These are phyloP conservation scores for Penicillium cataractarum DNA, from an alignment of 495 filamentous ascomycete species.

Conservation along the genomic window DNA sequence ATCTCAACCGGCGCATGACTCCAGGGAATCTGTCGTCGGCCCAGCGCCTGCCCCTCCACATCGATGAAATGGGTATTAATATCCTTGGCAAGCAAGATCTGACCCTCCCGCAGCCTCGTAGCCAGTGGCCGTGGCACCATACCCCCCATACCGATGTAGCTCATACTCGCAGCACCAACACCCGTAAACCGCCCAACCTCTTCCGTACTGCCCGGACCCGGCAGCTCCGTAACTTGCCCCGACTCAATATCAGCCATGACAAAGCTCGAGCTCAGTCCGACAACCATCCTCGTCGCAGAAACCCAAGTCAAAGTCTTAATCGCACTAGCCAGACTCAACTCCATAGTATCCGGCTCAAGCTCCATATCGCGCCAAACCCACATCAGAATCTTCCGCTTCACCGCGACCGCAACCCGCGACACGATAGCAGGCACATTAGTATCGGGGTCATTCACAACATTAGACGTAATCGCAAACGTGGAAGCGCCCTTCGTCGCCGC, in stretches of 20 bases:
- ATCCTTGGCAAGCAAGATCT: conserved; percentile 90
- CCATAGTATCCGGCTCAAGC: conserved; percentile 68
- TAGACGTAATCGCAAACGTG: conserved; percentile 89
- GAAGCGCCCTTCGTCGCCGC: conserved; percentile 83
- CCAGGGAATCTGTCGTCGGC: conserved; percentile 91
- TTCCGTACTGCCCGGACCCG: conserved; percentile 76
- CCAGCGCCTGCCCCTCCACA: conserved; percentile 75
- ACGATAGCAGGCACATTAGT: conserved; percentile 90
- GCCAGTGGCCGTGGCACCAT: conserved; percentile 89
- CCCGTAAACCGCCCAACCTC: conserved; percentile 65
- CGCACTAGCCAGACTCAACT: conserved; percentile 76
- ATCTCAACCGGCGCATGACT: conserved; percentile 82
- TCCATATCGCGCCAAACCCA: conserved; percentile 98
- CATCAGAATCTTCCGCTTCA: conserved; percentile 85
- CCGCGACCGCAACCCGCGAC: conserved; percentile 84
- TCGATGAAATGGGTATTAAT: conserved; percentile 94
- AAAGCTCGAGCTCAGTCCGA: conserved; percentile 85
- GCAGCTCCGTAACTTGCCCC: conserved; percentile 70
- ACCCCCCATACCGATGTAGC: conserved; percentile 91
- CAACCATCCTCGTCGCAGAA: conserved; percentile 80
- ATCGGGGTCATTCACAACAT: conserved; percentile 84
- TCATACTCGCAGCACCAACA: conserved; percentile 78
- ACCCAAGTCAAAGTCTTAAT: conserved; percentile 90
- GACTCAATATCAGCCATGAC: conserved; percentile 84
- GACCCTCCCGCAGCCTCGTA: conserved; percentile 76